Evolutionary conservation across 352 stramenopile genomes (phyloP).

Genomic region (Phytophthora sp.): DNA sequence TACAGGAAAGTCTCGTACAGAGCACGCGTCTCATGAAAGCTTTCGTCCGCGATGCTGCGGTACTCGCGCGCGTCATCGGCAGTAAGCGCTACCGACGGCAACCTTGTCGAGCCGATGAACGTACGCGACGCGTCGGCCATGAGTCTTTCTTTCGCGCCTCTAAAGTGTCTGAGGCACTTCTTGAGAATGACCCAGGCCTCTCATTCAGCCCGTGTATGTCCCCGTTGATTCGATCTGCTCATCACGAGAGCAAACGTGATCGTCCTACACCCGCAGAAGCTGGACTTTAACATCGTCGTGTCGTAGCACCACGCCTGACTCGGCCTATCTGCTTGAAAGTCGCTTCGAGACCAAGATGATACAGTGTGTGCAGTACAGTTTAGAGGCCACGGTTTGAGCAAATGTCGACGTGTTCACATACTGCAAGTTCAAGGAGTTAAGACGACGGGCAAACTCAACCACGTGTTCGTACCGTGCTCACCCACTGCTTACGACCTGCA

Average conservation of each 20-base stretch:
- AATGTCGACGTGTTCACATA: constrained; percentile 4
- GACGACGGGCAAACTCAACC: not conserved
- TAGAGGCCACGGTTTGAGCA: constrained; percentile 1
- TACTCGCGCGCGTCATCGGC: constrained; percentile 41
- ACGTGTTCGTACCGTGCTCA: not conserved
- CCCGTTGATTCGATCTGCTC: not conserved
- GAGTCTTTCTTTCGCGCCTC: constrained; percentile 9
- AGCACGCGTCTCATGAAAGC: constrained; percentile 41
- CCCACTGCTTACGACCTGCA: constrained; percentile 1
- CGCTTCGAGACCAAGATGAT: not conserved
- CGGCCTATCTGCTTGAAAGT: constrained; percentile 5
- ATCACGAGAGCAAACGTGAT: constrained; percentile 1
- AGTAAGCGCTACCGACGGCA: constrained; percentile 39
- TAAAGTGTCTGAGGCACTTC: not conserved
- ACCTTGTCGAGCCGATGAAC: constrained; percentile 22
- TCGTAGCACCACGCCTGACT: constrained; percentile 4
- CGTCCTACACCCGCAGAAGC: constrained; percentile 13
- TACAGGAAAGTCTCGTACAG: constrained; percentile 54
- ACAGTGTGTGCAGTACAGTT: not conserved
- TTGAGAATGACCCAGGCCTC: constrained; percentile 7
- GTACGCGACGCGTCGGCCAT: constrained; percentile 12
- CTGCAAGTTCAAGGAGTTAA: not conserved
- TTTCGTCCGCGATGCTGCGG: constrained; percentile 41
- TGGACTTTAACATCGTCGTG: constrained; percentile 12
- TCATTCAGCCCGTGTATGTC: constrained; percentile 4